phyloP scores from a whole-genome alignment of 2,329 filamentous ascomycete genomes.

The Diaporthe sp. region DNA sequence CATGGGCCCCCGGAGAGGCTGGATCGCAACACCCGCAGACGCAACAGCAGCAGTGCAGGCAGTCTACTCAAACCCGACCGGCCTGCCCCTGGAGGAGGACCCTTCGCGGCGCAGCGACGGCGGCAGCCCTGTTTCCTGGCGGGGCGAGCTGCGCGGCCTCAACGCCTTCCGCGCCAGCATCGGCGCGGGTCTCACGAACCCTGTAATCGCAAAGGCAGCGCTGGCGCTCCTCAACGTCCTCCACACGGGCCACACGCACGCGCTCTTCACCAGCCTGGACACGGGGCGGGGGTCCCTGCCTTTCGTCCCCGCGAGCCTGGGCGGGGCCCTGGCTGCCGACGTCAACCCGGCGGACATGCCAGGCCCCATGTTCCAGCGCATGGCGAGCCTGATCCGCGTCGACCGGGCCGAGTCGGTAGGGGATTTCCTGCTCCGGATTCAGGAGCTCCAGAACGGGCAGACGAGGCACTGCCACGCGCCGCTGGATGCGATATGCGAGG shows the following conservation, averaged over 20 bases:
- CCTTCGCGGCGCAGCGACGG: background rate
- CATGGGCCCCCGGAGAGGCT: background rate
- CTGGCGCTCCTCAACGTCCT: background rate
- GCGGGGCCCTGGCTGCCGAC: too few species aligned
- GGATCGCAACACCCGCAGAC: background rate
- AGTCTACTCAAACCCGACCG: background rate
- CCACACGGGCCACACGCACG: conserved; percentile 5
- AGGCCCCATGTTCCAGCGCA: background rate
- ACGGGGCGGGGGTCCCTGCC: background rate
- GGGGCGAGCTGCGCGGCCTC: background rate
- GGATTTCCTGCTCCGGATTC: background rate
- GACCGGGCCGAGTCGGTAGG: background rate
- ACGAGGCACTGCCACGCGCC: conserved; percentile 3
- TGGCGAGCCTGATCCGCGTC: conserved; percentile 5
- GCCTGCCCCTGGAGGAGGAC: background rate
- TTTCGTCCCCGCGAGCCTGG: background rate
- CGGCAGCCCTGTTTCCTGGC: background rate
- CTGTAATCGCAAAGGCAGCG: background rate
- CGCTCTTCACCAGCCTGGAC: conserved; percentile 5
- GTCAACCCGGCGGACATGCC: background rate
- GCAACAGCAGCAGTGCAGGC: background rate
- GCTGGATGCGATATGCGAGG: background rate
- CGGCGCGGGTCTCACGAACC: background rate
- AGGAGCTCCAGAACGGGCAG: background rate
- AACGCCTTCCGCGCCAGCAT: background rate